phyloP scores from a whole-genome alignment of 805 yeast genomes.

The Diddensiella transvaalensis region DNA sequence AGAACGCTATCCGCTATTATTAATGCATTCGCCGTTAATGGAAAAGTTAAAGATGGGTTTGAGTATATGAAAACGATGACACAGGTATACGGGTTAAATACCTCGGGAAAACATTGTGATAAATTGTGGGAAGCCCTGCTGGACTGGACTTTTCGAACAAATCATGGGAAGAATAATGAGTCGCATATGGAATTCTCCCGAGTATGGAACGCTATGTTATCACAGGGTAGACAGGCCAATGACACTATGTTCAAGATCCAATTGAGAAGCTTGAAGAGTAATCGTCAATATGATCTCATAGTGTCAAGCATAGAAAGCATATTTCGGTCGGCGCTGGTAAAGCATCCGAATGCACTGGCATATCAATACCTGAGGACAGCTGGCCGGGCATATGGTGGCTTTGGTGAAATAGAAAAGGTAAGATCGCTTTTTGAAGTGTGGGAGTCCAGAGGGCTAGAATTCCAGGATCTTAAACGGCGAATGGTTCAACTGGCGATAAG shows the following conservation, averaged over 20 bases:
- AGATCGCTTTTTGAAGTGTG: not conserved
- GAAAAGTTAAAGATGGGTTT: conserved; percentile 25
- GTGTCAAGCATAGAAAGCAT: not conserved
- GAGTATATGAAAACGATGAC: conserved; percentile 17
- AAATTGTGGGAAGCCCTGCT: conserved; percentile 27
- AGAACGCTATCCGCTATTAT: conserved; percentile 27
- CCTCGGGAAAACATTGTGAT: conserved; percentile 17
- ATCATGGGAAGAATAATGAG: not conserved
- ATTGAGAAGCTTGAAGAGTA: not conserved
- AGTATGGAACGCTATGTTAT: not conserved
- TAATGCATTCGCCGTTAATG: conserved; percentile 28
- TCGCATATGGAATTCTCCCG: not conserved
- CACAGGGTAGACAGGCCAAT: not conserved
- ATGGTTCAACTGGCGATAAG: not conserved
- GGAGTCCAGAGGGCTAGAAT: not conserved
- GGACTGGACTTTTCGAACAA: conserved; percentile 20
- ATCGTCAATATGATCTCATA: not conserved
- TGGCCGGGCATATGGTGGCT: not conserved
- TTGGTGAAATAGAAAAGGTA: not conserved
- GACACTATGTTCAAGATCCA: not conserved
- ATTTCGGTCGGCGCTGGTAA: not conserved
- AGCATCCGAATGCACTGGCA: not conserved
- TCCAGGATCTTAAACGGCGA: not conserved
- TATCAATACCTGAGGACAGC: not conserved
- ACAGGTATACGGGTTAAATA: conserved; percentile 18